Evolutionary conservation across 352 stramenopile genomes (phyloP).

Genomic region (Elongisporangium prolatum): DNA sequence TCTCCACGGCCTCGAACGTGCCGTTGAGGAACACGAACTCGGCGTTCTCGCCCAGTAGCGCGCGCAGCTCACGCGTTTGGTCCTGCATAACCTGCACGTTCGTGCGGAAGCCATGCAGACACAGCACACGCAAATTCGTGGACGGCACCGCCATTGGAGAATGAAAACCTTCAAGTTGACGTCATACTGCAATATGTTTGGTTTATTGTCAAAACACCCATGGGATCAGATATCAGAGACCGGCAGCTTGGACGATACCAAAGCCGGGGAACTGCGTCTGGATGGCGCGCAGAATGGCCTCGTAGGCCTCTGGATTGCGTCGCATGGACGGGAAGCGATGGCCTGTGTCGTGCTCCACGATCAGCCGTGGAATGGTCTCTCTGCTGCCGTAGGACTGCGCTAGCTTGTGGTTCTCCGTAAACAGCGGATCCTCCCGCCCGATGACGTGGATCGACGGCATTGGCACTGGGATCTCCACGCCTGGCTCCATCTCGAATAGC

Average conservation of each 20-base stretch:
- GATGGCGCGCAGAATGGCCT: conserved; percentile 11
- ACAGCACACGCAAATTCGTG: conserved; percentile 46
- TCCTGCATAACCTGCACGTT: conserved; percentile 48
- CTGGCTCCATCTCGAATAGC: conserved; percentile 25
- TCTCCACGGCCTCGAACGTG: conserved; percentile 29
- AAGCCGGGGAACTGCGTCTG: conserved; percentile 6
- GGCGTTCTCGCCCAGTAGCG: conserved; percentile 30
- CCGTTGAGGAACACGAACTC: conserved; percentile 64
- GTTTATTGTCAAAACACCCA: conserved; percentile 3
- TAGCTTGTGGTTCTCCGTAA: conserved; percentile 13
- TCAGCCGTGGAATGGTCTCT: conserved; percentile 8
- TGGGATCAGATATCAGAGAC: neutral
- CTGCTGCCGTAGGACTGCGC: conserved; percentile 20
- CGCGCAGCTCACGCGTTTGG: conserved; percentile 38
- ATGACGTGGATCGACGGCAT: conserved; percentile 28
- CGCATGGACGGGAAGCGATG: conserved; percentile 46
- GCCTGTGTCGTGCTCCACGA: conserved; percentile 32
- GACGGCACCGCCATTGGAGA: neutral
- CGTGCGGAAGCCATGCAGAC: conserved; percentile 58
- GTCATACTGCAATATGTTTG: neutral
- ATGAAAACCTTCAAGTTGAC: neutral
- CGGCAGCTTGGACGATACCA: neutral
- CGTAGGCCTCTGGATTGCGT: conserved; percentile 41
- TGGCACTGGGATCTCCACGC: conserved; percentile 18
- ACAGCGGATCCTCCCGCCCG: conserved; percentile 17